Percentiles rank a stretch among this genome's conserved stretches.
These are phyloP conservation scores for Coemansia sp. DNA, from an alignment of 192 early-diverging fungal genomes.

Conservation along the genomic window DNA sequence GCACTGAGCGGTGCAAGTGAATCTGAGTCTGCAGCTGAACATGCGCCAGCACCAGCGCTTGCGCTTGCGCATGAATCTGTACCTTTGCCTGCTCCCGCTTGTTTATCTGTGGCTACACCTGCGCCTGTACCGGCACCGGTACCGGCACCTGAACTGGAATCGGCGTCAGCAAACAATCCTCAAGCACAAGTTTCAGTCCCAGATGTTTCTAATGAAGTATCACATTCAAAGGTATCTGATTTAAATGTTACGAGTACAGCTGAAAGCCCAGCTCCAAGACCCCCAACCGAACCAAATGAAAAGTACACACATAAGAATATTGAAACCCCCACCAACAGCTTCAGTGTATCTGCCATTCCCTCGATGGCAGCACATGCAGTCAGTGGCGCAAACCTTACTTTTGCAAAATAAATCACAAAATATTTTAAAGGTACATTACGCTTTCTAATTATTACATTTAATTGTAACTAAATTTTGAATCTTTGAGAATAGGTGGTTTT, in stretches of 20 bases:
- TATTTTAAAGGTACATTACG: neutral
- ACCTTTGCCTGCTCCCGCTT: neutral
- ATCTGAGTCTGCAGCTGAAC: neutral
- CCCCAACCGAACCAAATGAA: neutral
- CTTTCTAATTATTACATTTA: slow-evolving; percentile 1
- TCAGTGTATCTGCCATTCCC: slow-evolving; percentile 6
- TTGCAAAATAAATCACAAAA: slow-evolving; percentile 17
- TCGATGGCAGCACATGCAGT: slow-evolving; percentile 45
- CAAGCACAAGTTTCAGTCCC: neutral
- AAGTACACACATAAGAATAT: neutral
- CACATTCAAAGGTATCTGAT: neutral
- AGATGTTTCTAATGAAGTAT: neutral
- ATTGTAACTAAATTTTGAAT: neutral
- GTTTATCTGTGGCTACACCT: neutral
- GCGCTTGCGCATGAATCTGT: neutral
- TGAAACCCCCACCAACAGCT: neutral
- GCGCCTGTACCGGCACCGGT: neutral
- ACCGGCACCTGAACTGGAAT: neutral
- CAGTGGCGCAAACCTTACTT: slow-evolving; percentile 11
- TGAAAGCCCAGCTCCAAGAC: neutral
- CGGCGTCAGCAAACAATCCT: neutral
- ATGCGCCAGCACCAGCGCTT: neutral
- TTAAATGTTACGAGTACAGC: neutral
- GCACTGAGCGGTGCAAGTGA: neutral
- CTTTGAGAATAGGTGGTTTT: neutral